A percentile compares a stretch with the other conserved stretches of the same genome.
phyloP scores from a whole-genome alignment of 495 filamentous ascomycete genomes.

The Ramalina intermedia region DNA sequence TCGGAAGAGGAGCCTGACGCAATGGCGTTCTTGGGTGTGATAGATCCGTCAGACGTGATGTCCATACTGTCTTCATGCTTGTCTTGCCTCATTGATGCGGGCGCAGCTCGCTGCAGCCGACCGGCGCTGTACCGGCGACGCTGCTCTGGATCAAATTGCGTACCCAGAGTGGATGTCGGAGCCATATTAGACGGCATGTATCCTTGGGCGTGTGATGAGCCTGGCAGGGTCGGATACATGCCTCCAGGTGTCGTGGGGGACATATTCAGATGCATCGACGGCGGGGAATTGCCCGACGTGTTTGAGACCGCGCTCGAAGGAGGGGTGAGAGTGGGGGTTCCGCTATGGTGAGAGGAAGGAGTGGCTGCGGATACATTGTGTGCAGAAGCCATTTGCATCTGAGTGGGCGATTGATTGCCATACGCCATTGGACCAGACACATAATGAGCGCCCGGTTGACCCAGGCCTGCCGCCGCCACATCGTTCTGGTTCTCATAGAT shows the following conservation, averaged over 20 bases:
- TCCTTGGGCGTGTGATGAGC: slow-evolving; percentile 41
- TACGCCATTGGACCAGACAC: slow-evolving; percentile 50
- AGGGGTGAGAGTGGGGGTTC: slow-evolving; percentile 79
- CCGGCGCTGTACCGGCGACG: slow-evolving; percentile 80
- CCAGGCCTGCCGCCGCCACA: slow-evolving; percentile 57
- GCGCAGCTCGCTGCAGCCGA: slow-evolving; percentile 60
- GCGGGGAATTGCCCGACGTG: slow-evolving; percentile 72
- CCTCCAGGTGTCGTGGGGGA: slow-evolving; percentile 43
- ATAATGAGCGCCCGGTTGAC: slow-evolving; percentile 53
- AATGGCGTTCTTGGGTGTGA: slow-evolving; percentile 23
- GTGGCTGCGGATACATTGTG: slow-evolving; percentile 43
- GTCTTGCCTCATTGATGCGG: slow-evolving; percentile 16
- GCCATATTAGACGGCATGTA: slow-evolving; percentile 54
- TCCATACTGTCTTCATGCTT: slow-evolving; percentile 36
- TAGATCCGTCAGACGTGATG: slow-evolving; percentile 37
- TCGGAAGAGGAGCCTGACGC: slow-evolving; percentile 21
- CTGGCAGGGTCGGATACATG: slow-evolving; percentile 76
- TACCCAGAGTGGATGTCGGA: slow-evolving; percentile 63
- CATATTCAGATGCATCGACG: slow-evolving; percentile 43
- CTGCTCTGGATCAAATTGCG: slow-evolving; percentile 64
- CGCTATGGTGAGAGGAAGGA: slow-evolving; percentile 34
- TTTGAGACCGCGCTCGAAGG: slow-evolving; percentile 79
- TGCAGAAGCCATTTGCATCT: slow-evolving; percentile 34
- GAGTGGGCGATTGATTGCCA: slow-evolving; percentile 56
- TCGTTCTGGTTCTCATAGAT: slow-evolving; percentile 83